Conservation (phyloP, 257 asterid genomes). For the Gynochthodes officinalis region DNA sequence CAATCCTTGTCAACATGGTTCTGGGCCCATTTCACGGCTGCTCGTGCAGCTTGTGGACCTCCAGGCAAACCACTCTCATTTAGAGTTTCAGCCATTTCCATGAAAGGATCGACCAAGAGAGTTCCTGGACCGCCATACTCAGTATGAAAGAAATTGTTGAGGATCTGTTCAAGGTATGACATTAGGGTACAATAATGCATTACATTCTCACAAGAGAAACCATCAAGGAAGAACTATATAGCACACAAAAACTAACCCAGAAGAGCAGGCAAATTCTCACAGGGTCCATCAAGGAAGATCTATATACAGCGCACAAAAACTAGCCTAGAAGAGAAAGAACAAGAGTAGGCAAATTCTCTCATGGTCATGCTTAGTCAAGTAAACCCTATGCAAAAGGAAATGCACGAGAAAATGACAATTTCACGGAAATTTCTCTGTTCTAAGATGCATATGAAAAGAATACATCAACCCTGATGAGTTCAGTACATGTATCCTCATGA, state of each 20-base stretch:
- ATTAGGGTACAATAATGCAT: background rate
- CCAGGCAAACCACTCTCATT: constrained; percentile 84
- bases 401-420: background rate
- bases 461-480: background rate
- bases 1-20: constrained; percentile 73
- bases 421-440: background rate
- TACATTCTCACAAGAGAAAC: background rate
- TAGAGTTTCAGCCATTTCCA: constrained; percentile 84
- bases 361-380: background rate
- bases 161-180: constrained; percentile 43
- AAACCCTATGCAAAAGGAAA: background rate
- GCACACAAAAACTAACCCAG: background rate
- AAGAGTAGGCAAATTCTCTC: background rate
- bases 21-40: constrained; percentile 90
- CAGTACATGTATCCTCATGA: background rate
- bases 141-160: constrained; percentile 62
- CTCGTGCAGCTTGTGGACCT: constrained; percentile 93
- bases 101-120: constrained; percentile 69
- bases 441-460: background rate
- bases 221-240: background rate
- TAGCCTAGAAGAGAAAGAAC: background rate
- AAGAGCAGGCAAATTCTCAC: background rate
- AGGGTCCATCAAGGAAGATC: background rate
- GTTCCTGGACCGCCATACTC: constrained; percentile 97
- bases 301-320: background rate